Conservation (phyloP, 73 alveolate genomes). For the Blepharisma japonicum region DNA sequence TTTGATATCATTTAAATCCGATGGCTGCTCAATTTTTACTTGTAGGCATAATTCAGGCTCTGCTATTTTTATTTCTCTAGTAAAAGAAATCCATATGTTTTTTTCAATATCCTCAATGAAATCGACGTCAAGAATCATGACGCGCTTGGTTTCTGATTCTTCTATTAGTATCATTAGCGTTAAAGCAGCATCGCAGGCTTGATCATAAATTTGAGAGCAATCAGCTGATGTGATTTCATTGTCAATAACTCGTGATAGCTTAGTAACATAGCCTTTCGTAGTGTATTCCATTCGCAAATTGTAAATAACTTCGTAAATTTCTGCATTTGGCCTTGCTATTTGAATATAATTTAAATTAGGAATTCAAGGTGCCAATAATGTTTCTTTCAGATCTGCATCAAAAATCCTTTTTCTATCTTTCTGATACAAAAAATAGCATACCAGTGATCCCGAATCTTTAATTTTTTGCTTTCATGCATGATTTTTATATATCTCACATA, state of each 20-base stretch:
- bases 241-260: not conserved
- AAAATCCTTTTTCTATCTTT: not conserved
- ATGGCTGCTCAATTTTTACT: not conserved
- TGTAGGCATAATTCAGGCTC: slow-evolving; percentile 4
- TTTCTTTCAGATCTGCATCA: slow-evolving; percentile 1
- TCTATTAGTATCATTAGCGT: not conserved
- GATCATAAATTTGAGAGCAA: not conserved
- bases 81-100: slow-evolving; percentile 4
- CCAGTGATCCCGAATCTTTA: not conserved
- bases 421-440: not conserved
- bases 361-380: not conserved
- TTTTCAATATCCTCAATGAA: slow-evolving; percentile 14
- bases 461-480: too few relatives aligned
- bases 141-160: not conserved
- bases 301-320: not conserved
- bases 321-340: slow-evolving; percentile 2
- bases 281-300: slow-evolving; percentile 17
- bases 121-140: slow-evolving; percentile 9
- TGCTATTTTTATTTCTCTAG: slow-evolving; percentile 16
- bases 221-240: not conserved
- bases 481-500: too few relatives aligned
- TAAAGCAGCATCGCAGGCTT: not conserved
- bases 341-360: not conserved
- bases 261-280: not conserved
- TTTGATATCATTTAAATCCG: not conserved